A percentile compares a stretch with the other conserved stretches of the same genome.
Evolutionary conservation across 768 basidiomycete genomes (phyloP).

Genomic region (Mycena belliarum): DNA sequence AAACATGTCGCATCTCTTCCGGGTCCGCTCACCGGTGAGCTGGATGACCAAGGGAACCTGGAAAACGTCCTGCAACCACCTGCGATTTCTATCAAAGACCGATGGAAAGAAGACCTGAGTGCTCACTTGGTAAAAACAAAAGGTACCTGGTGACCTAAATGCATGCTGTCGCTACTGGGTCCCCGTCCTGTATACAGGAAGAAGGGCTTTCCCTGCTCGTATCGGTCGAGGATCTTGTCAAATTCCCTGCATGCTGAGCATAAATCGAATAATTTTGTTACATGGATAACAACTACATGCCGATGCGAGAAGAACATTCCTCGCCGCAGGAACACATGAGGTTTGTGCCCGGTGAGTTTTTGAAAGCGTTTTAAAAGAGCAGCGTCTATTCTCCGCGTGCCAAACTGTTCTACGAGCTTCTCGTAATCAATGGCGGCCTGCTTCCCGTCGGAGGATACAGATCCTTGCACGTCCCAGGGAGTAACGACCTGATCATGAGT

Average conservation of each 20-base stretch:
- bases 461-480: constrained; percentile 97
- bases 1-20: neutral
- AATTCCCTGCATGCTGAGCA: constrained; percentile 71
- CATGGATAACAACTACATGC: constrained; percentile 42
- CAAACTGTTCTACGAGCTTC: constrained; percentile 92
- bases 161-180: constrained; percentile 95
- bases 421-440: constrained; percentile 96
- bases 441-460: constrained; percentile 83
- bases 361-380: constrained; percentile 88
- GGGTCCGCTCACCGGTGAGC: constrained; percentile 69
- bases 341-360: constrained; percentile 81
- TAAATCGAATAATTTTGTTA: constrained; percentile 12
- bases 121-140: constrained; percentile 95
- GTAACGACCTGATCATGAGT: constrained; percentile 78
- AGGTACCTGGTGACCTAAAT: constrained; percentile 96
- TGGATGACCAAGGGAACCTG: constrained; percentile 93
- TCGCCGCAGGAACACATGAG: constrained; percentile 85
- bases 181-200: constrained; percentile 98
- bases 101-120: neutral
- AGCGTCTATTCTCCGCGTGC: constrained; percentile 78
- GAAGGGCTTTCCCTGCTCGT: constrained; percentile 96
- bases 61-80: constrained; percentile 97
- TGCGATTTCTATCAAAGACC: constrained; percentile 31
- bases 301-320: constrained; percentile 99
- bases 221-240: constrained; percentile 90